Conservation (phyloP, 176 grass and related monocot species). For the Aechmea fasciata region DNA sequence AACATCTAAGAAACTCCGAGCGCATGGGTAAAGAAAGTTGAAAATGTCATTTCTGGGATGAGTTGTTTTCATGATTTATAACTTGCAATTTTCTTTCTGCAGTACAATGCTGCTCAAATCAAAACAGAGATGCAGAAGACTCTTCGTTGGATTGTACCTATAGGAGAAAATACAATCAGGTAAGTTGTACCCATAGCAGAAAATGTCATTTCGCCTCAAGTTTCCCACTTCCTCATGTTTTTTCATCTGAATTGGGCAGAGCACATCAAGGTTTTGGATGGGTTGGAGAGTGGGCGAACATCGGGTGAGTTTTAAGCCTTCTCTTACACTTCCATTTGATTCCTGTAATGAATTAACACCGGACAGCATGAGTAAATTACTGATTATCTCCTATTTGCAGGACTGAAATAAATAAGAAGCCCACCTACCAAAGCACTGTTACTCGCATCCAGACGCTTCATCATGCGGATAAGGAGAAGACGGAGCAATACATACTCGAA, state of each 20-base stretch:
- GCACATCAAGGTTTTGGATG: slow-evolving; percentile 97
- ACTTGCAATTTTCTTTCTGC: slow-evolving; percentile 6
- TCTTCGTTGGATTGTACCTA: slow-evolving; percentile 64
- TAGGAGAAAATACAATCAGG: slow-evolving; percentile 90
- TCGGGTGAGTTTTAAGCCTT: slow-evolving; percentile 61
- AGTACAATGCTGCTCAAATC: slow-evolving; percentile 70
- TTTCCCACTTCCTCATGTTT: background rate
- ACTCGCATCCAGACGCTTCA: slow-evolving; percentile 74
- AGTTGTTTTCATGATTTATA: background rate
- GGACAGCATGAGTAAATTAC: background rate
- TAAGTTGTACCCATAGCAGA: slow-evolving; percentile 58
- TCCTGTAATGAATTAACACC: background rate
- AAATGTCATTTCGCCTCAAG: slow-evolving; percentile 19
- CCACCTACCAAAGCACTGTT: slow-evolving; percentile 26
- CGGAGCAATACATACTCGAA: slow-evolving; percentile 59
- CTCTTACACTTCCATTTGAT: background rate
- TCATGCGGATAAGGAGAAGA: slow-evolving; percentile 69
- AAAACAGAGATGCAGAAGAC: slow-evolving; percentile 93
- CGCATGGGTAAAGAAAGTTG: no score
- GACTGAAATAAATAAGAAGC: slow-evolving; percentile 61
- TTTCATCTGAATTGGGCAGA: slow-evolving; percentile 35
- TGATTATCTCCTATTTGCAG: slow-evolving; percentile 24
- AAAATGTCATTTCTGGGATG: no score
- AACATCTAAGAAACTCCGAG: no score
- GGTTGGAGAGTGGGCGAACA: slow-evolving; percentile 94